These are phyloP conservation scores for Periglandula ipomoeae DNA, from an alignment of 2,329 filamentous ascomycete genomes.

Conservation along the genomic window DNA sequence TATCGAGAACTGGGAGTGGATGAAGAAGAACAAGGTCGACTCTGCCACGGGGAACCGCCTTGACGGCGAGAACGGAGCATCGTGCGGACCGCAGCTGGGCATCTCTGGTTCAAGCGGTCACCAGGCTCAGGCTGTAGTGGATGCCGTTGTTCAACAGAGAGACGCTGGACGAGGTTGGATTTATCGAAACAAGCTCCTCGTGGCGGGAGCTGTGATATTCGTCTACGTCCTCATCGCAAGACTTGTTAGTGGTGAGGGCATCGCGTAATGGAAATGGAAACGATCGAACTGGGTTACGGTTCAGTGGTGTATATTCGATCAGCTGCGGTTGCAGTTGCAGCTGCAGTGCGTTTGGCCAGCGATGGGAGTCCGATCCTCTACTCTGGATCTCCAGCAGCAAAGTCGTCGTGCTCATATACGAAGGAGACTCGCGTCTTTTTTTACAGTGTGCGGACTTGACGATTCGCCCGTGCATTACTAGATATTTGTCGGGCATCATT, in stretches of 20 bases:
- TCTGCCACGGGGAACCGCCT: conserved; percentile 57
- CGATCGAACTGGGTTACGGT: neutral
- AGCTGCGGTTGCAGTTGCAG: neutral
- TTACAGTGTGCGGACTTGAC: neutral
- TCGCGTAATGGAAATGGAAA: conserved; percentile 12
- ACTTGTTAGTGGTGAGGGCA: conserved; percentile 47
- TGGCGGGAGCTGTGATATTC: conserved; percentile 63
- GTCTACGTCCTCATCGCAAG: conserved; percentile 76
- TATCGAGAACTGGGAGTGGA: conserved; percentile 84
- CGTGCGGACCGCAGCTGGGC: conserved; percentile 46
- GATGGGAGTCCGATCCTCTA: neutral
- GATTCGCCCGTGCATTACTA: neutral
- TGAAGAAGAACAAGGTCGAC: conserved; percentile 75
- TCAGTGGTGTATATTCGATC: neutral
- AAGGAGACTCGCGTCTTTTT: neutral
- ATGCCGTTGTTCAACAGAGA: conserved; percentile 64
- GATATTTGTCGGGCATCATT: neutral
- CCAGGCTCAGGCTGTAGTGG: conserved; percentile 64
- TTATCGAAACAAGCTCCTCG: conserved; percentile 65
- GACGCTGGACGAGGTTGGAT: conserved; percentile 80
- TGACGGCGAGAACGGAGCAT: conserved; percentile 38
- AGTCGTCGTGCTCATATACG: neutral
- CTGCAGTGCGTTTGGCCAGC: too few relatives aligned
- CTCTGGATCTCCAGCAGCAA: neutral
- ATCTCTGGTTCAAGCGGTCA: conserved; percentile 51